These are phyloP conservation scores for Diospyros lotus DNA, from an alignment of 148 eudicot species.

Conservation along the genomic window DNA sequence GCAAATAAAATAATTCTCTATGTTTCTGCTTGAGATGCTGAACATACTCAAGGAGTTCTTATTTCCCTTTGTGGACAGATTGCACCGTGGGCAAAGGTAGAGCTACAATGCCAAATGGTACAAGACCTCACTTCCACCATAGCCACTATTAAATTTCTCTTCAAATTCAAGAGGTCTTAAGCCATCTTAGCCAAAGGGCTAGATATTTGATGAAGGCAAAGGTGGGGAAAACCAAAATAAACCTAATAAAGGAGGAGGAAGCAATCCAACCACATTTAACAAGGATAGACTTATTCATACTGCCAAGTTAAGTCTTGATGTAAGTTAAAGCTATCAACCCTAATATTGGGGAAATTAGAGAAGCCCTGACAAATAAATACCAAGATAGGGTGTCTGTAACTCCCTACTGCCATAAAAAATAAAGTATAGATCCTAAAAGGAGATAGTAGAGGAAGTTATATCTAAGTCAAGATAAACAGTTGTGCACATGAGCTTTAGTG, in stretches of 20 bases:
- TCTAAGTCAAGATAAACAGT: not conserved
- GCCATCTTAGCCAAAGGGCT: not conserved
- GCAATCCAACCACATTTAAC: not conserved
- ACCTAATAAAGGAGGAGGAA: not conserved
- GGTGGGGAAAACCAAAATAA: not conserved
- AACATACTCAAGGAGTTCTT: too few species aligned
- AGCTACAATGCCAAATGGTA: not conserved
- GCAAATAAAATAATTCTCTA: not conserved
- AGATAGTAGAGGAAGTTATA: not conserved
- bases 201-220: not conserved
- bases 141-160: not conserved
- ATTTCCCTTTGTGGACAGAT: too few species aligned
- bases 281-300: not conserved
- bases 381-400: too few species aligned
- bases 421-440: not conserved
- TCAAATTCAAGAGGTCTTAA: not conserved
- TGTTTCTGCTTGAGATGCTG: too few species aligned
- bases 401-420: not conserved
- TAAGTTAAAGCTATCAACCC: not conserved
- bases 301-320: not conserved
- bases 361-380: not conserved
- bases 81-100: not conserved
- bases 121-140: not conserved
- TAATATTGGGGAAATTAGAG: not conserved
- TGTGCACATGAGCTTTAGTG: not conserved